A percentile compares a stretch with the other conserved stretches of the same genome.
These are phyloP conservation scores for Cyberlindnera americana DNA, from an alignment of 805 yeast genomes.

Conservation along the genomic window DNA sequence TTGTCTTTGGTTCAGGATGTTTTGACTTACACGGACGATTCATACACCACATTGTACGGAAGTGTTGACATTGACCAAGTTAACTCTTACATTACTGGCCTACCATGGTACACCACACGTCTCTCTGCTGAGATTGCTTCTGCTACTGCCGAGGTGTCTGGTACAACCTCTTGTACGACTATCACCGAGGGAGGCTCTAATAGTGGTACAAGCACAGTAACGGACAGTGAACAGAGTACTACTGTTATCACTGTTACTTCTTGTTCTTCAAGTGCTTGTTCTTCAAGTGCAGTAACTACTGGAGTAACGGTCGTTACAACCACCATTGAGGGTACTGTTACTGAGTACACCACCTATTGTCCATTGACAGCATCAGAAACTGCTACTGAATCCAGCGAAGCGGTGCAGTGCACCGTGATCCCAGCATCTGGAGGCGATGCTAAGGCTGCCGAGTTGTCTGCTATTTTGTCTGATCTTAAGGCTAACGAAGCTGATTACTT, in stretches of 20 bases:
- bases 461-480: slow-evolving; percentile 17
- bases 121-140: slow-evolving; percentile 14
- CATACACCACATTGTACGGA: neutral
- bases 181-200: neutral
- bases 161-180: neutral
- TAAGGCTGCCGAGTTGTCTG: slow-evolving; percentile 4
- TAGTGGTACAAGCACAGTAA: neutral
- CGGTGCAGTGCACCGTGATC: neutral
- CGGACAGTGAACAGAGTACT: neutral
- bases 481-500: slow-evolving; percentile 20
- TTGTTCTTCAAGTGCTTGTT: neutral
- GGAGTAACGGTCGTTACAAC: neutral
- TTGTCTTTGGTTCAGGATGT: slow-evolving; percentile 25
- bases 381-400: neutral
- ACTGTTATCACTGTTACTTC: neutral
- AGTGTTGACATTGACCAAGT: slow-evolving; percentile 8
- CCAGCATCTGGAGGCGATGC: neutral
- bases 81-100: slow-evolving; percentile 24
- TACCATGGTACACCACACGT: slow-evolving; percentile 32
- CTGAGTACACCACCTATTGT: neutral
- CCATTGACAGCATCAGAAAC: neutral
- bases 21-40: slow-evolving; percentile 19
- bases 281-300: neutral
- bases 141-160: slow-evolving; percentile 9
- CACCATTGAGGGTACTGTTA: neutral